Base-by-base conservation (phyloP, 1,284 basidiomycete species). In the Apiotrichum laibachii region DNA sequence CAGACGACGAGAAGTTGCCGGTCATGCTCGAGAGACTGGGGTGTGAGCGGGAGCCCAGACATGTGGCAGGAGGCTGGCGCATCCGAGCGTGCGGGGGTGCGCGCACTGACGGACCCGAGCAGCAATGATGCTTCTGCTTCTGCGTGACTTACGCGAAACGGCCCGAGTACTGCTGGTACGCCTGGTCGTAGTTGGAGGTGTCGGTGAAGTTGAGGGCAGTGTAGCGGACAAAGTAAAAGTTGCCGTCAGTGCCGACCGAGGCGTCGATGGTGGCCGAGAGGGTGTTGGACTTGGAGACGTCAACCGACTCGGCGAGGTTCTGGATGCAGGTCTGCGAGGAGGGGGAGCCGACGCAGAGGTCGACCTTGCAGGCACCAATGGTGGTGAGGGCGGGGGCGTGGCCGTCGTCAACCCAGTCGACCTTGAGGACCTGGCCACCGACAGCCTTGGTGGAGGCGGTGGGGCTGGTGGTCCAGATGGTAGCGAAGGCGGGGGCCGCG, bases 141-240 rank as follows among this genome's bases (percentile, higher is more conserved):
- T 16, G n/a, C 10, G n/a, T 46, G 33, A 67, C 71, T 66, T 37
- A 71, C 70, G 63, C 53, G 81, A 91, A 93, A 68, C 85, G 85
- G 60, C 90, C 83, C n/a, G 89, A 90, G 82, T 91, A 93, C 2
- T 88, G 85, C 63, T 87, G 80, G 56, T 83, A 84, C 81, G 83
- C 76, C 80, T 86, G 52, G 83, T 79, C 18, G 85, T 76, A 59
- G 81, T 74, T 10, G 12, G 39, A 11, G 26, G 46, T 31, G 66
- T 62, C 2, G 69, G 68, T 48, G 49, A 54, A 39, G 73, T 87
- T 83, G 72, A 81, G 85, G 0, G 89, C 88, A 60, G 86, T 83
- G 72, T 88, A 80, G 56, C 88, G 88, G 57, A 79, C 64, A 67
- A 79, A 79, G 71, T 77, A 79, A 62, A 69, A 72, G n/a, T 62